phyloP scores from a whole-genome alignment of 495 filamentous ascomycete species.

The Tirmania nivea region DNA sequence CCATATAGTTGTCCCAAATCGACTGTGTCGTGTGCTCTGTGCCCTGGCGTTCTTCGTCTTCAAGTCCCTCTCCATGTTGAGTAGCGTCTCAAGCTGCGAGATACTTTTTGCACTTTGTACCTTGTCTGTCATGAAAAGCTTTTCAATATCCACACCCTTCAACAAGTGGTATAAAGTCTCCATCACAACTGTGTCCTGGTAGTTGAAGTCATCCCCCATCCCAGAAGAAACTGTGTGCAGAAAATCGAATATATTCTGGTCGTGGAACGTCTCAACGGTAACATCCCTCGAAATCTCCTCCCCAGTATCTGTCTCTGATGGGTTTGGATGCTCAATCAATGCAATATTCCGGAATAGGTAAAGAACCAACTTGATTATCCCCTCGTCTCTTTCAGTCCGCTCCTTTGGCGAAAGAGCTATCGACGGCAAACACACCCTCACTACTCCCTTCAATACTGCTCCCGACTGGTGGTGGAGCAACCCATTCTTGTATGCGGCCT shows the following conservation, averaged over 20 bases:
- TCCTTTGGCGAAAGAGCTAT: slow-evolving; percentile 63
- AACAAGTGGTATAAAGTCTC: slow-evolving; percentile 81
- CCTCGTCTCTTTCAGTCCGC: slow-evolving; percentile 59
- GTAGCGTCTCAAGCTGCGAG: slow-evolving; percentile 49
- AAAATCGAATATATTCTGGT: slow-evolving; percentile 72
- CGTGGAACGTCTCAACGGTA: slow-evolving; percentile 66
- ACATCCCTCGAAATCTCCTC: slow-evolving; percentile 72
- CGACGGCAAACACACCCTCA: slow-evolving; percentile 65
- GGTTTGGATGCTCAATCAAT: slow-evolving; percentile 52
- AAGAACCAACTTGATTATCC: slow-evolving; percentile 76
- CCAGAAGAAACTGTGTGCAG: slow-evolving; percentile 72
- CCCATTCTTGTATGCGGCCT: slow-evolving; percentile 69
- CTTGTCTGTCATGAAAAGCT: slow-evolving; percentile 64
- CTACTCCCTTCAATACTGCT: slow-evolving; percentile 51
- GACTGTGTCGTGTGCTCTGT: slow-evolving; percentile 71
- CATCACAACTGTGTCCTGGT: slow-evolving; percentile 64
- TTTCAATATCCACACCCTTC: slow-evolving; percentile 69
- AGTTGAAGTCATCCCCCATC: slow-evolving; percentile 76
- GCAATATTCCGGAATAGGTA: slow-evolving; percentile 76
- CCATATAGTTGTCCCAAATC: slow-evolving; percentile 97
- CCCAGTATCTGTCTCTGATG: slow-evolving; percentile 26
- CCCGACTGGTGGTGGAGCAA: slow-evolving; percentile 62
- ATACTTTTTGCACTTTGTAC: slow-evolving; percentile 41
- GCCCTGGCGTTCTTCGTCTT: slow-evolving; percentile 53
- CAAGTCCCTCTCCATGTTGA: slow-evolving; percentile 63